Percentiles rank a stretch among this genome's conserved stretches.
Conservation (phyloP, 1,139 yeast species). For the Pichia sp. region DNA sequence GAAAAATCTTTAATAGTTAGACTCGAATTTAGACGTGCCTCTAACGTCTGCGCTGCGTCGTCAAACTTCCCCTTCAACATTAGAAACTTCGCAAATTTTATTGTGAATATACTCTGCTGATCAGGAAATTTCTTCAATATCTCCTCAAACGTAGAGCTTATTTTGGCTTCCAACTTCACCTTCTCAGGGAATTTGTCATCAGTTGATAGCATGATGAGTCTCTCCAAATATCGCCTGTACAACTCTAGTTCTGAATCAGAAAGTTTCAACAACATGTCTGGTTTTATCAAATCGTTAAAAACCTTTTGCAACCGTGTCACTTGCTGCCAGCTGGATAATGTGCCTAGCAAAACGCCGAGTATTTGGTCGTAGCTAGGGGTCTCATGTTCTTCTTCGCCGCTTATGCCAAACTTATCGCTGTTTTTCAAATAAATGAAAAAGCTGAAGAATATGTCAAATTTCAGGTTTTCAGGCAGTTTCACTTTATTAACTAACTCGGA, state of each 20-base stretch:
- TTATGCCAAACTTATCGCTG: slow-evolving; percentile 3
- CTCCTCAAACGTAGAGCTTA: slow-evolving; percentile 36
- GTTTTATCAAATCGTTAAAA: slow-evolving; percentile 26
- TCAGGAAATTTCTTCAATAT: slow-evolving; percentile 54
- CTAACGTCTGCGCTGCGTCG: slow-evolving; percentile 47
- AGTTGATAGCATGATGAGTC: slow-evolving; percentile 34
- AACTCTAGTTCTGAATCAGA: slow-evolving; percentile 41
- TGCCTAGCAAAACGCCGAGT: slow-evolving; percentile 20
- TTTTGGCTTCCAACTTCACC: slow-evolving; percentile 18
- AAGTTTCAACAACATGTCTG: slow-evolving; percentile 33
- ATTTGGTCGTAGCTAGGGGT: slow-evolving; percentile 2
- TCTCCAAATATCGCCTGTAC: slow-evolving; percentile 46
- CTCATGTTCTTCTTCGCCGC: neutral
- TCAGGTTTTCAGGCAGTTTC: neutral
- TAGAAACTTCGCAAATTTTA: slow-evolving; percentile 49
- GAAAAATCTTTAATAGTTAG: slow-evolving; percentile 61
- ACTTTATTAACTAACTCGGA: neutral
- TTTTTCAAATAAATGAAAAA: slow-evolving; percentile 13
- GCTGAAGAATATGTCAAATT: slow-evolving; percentile 7
- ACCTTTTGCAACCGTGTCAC: slow-evolving; percentile 1
- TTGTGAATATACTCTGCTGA: slow-evolving; percentile 50
- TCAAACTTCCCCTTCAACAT: slow-evolving; percentile 36
- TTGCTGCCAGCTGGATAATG: neutral
- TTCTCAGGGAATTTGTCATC: neutral
- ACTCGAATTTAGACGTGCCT: slow-evolving; percentile 45